Base-by-base conservation (phyloP, 208 protist species). In the Herpetomonas muscarum region DNA sequence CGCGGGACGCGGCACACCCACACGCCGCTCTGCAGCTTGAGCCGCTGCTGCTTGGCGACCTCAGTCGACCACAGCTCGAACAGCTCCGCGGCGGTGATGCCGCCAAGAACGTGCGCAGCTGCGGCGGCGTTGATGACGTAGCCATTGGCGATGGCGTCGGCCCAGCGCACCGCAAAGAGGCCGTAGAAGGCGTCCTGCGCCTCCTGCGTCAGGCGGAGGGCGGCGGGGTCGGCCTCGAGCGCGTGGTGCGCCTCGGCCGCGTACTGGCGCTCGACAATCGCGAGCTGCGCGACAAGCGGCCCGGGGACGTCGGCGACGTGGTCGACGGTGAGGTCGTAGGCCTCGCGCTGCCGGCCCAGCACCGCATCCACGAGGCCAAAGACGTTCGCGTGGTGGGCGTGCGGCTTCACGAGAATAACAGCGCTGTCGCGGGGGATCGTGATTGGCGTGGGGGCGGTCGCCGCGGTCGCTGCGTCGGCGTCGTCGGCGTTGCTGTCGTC, bases 251-350 rank as follows among this genome's bases (percentile, higher is more conserved):
- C 64, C 39, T 90, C 71, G 34, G 67, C 67, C 41, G 66, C 63
- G 68, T 92, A 92, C 54, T 95, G 87, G 49, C 83, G 60, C 46
- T 96, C 81, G 48, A 96, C 82, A 22, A 90, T 39, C 28, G 62
- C 46, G 36, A 69, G 60, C 29, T 59, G 46, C 0, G 55, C 61
- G 53, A 85, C 61, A 28, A 75, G 66, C 32, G 69, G 60, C 15
- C 50, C 76, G 28, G 51, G 61, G 0, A 96, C 58, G 28, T 74
- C 67, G 41, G 60, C 69, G 9, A 78, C 72, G 25, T 32, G 53
- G 9, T 82, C 67, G 10, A 91, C 41, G 26, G 53, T 31, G 30
- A 87, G 52, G 3, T 67, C 73, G 4, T 59, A 28, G 15, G 66
- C 60, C 4, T 64, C 57, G 21, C 7, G 22, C 57, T 81, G 22